These are phyloP conservation scores for Euryodendron excelsum DNA, from an alignment of 148 eudicot species.

Conservation along the genomic window DNA sequence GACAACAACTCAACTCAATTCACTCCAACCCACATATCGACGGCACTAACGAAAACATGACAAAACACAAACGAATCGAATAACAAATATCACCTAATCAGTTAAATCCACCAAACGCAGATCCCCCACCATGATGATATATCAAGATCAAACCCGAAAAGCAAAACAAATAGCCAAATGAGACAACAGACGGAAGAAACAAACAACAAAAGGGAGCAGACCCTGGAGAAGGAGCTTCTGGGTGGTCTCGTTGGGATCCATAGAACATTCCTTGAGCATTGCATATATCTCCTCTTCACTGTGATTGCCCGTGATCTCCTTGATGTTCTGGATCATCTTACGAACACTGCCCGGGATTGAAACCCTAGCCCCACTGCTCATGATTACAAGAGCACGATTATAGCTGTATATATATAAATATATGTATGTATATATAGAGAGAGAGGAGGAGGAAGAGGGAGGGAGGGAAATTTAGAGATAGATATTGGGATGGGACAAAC, in stretches of 20 bases:
- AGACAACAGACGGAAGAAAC: neutral
- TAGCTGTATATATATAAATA: neutral
- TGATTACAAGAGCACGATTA: conserved; percentile 20
- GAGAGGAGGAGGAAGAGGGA: neutral
- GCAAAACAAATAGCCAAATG: neutral
- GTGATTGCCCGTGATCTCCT: conserved; percentile 58
- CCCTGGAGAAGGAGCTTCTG: conserved; percentile 50
- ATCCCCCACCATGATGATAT: conserved; percentile 1
- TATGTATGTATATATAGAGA: neutral
- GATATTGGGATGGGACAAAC: neutral
- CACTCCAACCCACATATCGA: neutral
- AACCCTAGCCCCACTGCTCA: conserved; percentile 57
- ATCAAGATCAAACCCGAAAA: conserved; percentile 1
- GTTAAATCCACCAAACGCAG: conserved; percentile 4
- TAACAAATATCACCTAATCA: neutral
- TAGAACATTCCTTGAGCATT: conserved; percentile 65
- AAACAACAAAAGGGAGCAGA: neutral
- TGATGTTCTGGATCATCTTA: conserved; percentile 54
- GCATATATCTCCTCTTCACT: conserved; percentile 62
- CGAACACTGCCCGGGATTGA: conserved; percentile 44
- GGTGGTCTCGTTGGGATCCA: conserved; percentile 80
- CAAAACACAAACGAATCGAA: neutral
- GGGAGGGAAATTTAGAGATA: neutral
- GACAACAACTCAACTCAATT: neutral
- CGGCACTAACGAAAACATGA: neutral